Conservation (phyloP, 106 monocot species). For the Acanthochlamys bracteata region DNA sequence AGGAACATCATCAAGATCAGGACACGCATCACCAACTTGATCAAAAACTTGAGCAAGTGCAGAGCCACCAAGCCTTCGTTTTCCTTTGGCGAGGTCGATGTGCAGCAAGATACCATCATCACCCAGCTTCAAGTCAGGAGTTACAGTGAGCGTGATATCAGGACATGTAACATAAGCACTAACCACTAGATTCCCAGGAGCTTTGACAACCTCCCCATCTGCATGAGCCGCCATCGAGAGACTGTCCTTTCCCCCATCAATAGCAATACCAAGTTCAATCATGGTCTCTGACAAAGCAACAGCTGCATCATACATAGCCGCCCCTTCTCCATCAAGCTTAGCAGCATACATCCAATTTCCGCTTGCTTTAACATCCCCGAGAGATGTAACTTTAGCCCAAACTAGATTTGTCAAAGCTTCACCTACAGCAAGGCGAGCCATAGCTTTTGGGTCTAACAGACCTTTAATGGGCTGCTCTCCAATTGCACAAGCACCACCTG, state of each 20-base stretch:
- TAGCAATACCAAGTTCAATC: conserved; percentile 96
- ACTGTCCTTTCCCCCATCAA: conserved; percentile 99
- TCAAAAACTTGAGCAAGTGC: conserved; percentile 82
- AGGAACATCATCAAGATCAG: conserved; percentile 82
- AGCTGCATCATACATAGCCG: conserved; percentile 97
- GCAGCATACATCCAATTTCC: conserved; percentile 99
- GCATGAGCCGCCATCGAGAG: conserved; percentile 92
- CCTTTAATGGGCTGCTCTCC: conserved; percentile 96
- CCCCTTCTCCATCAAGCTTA: conserved; percentile 95
- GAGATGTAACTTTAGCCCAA: conserved; percentile 89
- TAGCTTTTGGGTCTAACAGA: conserved; percentile 63
- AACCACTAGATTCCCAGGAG: conserved; percentile 89
- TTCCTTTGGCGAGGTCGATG: conserved; percentile 64
- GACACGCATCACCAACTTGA: conserved; percentile 70
- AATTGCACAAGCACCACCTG: conserved; percentile 90
- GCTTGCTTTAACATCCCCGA: conserved; percentile 88
- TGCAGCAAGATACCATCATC: conserved; percentile 63
- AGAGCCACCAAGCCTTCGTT: conserved; percentile 71
- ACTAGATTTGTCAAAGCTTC: conserved; percentile 97
- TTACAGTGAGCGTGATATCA: conserved; percentile 87
- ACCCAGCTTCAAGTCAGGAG: conserved; percentile 84
- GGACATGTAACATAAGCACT: conserved; percentile 88
- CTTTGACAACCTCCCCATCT: conserved; percentile 77
- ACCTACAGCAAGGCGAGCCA: conserved; percentile 87
- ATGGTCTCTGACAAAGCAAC: conserved; percentile 69